phyloP scores from a whole-genome alignment of 108 stramenopile genomes.

The Nitzschia sp. region DNA sequence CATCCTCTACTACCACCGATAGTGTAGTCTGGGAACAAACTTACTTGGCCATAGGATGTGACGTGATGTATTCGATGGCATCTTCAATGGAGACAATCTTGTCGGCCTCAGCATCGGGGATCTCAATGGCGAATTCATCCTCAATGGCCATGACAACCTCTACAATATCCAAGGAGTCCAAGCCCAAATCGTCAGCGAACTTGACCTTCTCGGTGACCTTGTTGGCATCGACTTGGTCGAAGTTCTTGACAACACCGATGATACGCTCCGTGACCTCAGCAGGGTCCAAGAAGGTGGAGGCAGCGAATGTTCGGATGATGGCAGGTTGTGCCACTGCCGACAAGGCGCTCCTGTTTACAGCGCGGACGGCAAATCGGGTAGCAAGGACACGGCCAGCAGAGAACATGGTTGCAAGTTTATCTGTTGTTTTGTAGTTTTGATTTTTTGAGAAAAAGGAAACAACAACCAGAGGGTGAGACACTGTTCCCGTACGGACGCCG shows the following conservation, averaged over 20 bases:
- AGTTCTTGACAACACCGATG: slow-evolving; percentile 94
- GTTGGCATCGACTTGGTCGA: slow-evolving; percentile 93
- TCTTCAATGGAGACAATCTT: slow-evolving; percentile 92
- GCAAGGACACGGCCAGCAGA: slow-evolving; percentile 72
- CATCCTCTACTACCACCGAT: no score
- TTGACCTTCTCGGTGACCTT: slow-evolving; percentile 84
- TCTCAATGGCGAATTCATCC: slow-evolving; percentile 99
- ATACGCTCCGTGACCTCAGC: slow-evolving; percentile 92
- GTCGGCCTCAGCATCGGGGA: slow-evolving; percentile 99
- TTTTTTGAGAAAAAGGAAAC: no score
- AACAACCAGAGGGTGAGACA: no score
- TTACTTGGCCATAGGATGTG: slow-evolving; percentile 92
- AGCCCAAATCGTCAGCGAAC: slow-evolving; percentile 94
- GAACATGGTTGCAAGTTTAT: slow-evolving; percentile 46
- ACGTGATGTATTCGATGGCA: slow-evolving; percentile 94
- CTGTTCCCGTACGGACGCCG: no score
- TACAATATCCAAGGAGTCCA: slow-evolving; percentile 98
- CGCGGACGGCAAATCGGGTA: slow-evolving; percentile 67
- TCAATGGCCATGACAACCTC: slow-evolving; percentile 99
- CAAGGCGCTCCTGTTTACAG: slow-evolving; percentile 34
- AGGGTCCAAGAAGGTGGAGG: slow-evolving; percentile 87
- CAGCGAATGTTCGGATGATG: slow-evolving; percentile 52
- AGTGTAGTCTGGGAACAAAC: not conserved
- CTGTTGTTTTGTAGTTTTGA: no score
- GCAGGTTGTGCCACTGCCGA: slow-evolving; percentile 35